These are phyloP conservation scores for Chytridium lagenaria DNA, from an alignment of 371 early-diverging fungal species.

Conservation along the genomic window DNA sequence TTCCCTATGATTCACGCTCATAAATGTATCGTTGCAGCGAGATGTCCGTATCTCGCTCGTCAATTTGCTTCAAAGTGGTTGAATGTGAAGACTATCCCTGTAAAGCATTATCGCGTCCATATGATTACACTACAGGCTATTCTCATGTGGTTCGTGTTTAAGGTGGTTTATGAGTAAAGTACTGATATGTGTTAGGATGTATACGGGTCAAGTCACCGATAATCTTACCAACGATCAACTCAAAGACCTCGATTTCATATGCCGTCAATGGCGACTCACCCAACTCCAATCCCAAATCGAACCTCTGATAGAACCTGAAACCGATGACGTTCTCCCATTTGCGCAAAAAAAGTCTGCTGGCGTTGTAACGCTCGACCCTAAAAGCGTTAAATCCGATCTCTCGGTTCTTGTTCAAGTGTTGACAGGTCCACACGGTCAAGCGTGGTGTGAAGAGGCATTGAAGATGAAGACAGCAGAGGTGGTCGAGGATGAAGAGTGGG, in stretches of 20 bases:
- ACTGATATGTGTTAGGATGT: too few relatives aligned
- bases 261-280: constrained; percentile 18
- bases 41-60: constrained; percentile 26
- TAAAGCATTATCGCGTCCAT: constrained; percentile 17
- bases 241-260: constrained; percentile 26
- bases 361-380: constrained; percentile 14
- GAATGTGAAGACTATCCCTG: not conserved
- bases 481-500: too few relatives aligned
- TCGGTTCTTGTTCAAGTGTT: not conserved
- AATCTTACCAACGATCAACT: not conserved
- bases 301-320: too few relatives aligned
- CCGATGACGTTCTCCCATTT: too few relatives aligned
- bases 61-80: constrained; percentile 25
- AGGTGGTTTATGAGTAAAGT: too few relatives aligned
- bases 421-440: not conserved
- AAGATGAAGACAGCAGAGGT: too few relatives aligned
- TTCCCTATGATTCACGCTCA: constrained; percentile 22
- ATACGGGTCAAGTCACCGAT: constrained; percentile 31
- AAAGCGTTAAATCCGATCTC: constrained; percentile 16
- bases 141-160: constrained; percentile 13
- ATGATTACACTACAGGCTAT: constrained; percentile 12
- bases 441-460: too few relatives aligned
- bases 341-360: not conserved
- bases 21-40: constrained; percentile 28
- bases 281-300: not conserved